Conservation (phyloP, 306 rosid genomes). For the Oemleria cerasiformis region DNA sequence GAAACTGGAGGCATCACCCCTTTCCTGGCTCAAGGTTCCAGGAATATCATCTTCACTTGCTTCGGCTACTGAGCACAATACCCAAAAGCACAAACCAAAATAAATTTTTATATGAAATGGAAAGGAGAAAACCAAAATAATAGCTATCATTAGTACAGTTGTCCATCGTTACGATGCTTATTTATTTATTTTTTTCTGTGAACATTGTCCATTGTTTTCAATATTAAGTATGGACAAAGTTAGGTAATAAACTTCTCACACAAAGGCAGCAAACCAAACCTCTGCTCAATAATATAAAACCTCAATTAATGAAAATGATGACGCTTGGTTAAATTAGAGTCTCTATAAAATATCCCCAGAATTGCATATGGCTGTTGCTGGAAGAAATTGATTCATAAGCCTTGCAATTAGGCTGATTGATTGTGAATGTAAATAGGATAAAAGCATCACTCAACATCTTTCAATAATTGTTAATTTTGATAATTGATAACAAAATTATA, state of each 20-base stretch:
- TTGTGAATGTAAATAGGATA: neutral
- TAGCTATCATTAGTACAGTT: neutral
- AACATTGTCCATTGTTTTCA: neutral
- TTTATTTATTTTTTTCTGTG: neutral
- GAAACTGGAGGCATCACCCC: conserved; percentile 36
- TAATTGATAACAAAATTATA: no score
- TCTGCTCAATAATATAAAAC: neutral
- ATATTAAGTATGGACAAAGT: neutral
- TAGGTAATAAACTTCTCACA: conserved; percentile 7
- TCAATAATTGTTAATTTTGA: neutral
- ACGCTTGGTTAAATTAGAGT: neutral
- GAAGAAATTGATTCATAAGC: neutral
- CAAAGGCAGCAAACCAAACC: neutral
- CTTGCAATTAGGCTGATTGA: neutral
- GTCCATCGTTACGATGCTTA: neutral
- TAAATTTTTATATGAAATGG: neutral
- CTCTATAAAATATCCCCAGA: neutral
- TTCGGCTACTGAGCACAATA: conserved; percentile 26
- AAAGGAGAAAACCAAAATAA: neutral
- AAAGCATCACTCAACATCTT: neutral
- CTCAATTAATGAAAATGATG: neutral
- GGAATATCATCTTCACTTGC: conserved; percentile 42
- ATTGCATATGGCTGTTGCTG: neutral
- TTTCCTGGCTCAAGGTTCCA: conserved; percentile 36
- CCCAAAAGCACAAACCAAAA: conserved; percentile 12